Base-by-base conservation (phyloP, 495 filamentous ascomycete species). In the Penicillium taxi region DNA sequence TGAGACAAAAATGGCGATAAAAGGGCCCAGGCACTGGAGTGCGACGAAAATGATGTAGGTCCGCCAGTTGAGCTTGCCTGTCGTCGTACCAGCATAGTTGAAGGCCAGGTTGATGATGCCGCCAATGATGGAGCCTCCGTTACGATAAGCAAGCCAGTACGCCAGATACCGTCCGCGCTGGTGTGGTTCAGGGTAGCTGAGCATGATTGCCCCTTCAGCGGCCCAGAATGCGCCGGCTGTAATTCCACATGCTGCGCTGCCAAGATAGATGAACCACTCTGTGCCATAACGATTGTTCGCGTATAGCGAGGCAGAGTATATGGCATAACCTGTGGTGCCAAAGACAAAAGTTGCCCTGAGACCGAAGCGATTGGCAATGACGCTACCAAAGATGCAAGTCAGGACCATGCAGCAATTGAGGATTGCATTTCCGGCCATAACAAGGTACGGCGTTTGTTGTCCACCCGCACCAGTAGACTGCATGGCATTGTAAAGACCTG, bases 201-300 rank as follows among this genome's bases (percentile, higher is more conserved):
- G 64, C 7, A 74, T 76, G 21, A 81, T 76, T 9, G 78, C 77
- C 12, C 72, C 75, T 51, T 81, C 78, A 9, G 74, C 67, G 31
- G 69, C 69, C 78, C 78, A 81, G 55, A 80, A 81, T 0, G 80
- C 60, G 19, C 78, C 75, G 2, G 78, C 78, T 40, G 72, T 74
- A 37, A 82, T 57, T 15, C 78, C 78, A 50, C 78, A 81, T 14
- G 74, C 55, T n/a, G 72, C 77, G 0, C 75, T 70, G 25, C 78
- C 78, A 30, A 81, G 48, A 11, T 80, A 56, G 0, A 78, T 70
- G 15, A 81, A 64, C 78, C 78, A 82, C 30, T 73, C 67, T 26
- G 62, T 79, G n/a, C 77, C 57, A 53, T 64, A 82, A 15, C 77
- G 69, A 53, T 80, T 80, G 39, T 82, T 83, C 20, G 69, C 72